Conservation (phyloP, 129 eudicot species). For the Helianthus annuus region HanXRQr2.0-SUNRISE NC_035439.2:146569725-146570224, state of each 20-base stretch:
- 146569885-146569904: slow-evolving; percentile 24
- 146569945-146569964: slow-evolving; percentile 33
- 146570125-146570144: slow-evolving; percentile 5
- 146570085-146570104: slow-evolving; percentile 32
- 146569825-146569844: slow-evolving; percentile 27
- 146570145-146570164: slow-evolving; percentile 19
- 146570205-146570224: slow-evolving; percentile 13
- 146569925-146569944: slow-evolving; percentile 36
- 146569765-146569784: slow-evolving; percentile 17
- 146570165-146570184: slow-evolving; percentile 2
- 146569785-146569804: slow-evolving; percentile 29
- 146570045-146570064: slow-evolving; percentile 28
- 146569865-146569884: slow-evolving; percentile 38
- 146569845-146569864: slow-evolving; percentile 28
- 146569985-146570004: slow-evolving; percentile 37
- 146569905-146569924: slow-evolving; percentile 19
- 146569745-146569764: slow-evolving; percentile 24
- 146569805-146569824: slow-evolving; percentile 33
- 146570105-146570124: slow-evolving; percentile 32
- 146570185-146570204: background rate
- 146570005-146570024: slow-evolving; percentile 41
- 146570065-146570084: slow-evolving; percentile 21
- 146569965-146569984: slow-evolving; percentile 12
- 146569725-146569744: slow-evolving; percentile 22
- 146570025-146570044: slow-evolving; percentile 30